Evolutionary conservation across 2,329 filamentous ascomycete species (phyloP).

Genomic region (Byssochlamys sp.): DNA sequence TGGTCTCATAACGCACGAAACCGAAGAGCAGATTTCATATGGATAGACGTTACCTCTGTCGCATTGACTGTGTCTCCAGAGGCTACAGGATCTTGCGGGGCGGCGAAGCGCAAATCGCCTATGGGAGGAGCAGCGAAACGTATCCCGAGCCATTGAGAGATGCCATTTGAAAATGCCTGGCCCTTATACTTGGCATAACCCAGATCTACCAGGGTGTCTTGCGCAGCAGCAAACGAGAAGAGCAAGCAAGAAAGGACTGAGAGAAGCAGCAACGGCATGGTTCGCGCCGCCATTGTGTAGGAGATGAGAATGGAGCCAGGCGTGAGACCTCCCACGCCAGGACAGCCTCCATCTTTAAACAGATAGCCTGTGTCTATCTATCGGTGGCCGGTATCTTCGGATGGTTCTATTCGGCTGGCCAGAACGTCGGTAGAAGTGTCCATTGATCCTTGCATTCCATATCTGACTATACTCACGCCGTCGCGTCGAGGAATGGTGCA

Average conservation of each 20-base stretch:
- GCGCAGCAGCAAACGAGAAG: conserved; percentile 14
- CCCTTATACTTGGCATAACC: conserved; percentile 60
- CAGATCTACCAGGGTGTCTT: conserved; percentile 46
- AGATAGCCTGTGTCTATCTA: neutral
- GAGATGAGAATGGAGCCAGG: neutral
- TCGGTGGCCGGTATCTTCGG: neutral
- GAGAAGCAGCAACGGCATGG: conserved; percentile 8
- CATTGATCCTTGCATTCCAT: neutral
- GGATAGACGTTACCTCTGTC: conserved; percentile 35
- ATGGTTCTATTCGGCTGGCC: neutral
- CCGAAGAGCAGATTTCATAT: neutral
- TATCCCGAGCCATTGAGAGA: conserved; percentile 65
- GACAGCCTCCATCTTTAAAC: neutral
- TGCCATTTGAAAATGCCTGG: conserved; percentile 42
- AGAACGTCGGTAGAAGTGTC: neutral
- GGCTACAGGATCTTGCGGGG: conserved; percentile 52
- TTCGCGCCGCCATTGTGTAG: neutral
- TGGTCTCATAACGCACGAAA: neutral
- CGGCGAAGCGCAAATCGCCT: conserved; percentile 55
- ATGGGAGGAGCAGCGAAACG: conserved; percentile 63
- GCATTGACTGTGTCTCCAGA: conserved; percentile 44
- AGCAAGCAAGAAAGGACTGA: conserved; percentile 3
- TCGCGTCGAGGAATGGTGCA: neutral
- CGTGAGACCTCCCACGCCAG: neutral
- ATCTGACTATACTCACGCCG: neutral